Base-by-base conservation (phyloP, 306 rosid genomes). In the Pterocarpus santalinus region DNA sequence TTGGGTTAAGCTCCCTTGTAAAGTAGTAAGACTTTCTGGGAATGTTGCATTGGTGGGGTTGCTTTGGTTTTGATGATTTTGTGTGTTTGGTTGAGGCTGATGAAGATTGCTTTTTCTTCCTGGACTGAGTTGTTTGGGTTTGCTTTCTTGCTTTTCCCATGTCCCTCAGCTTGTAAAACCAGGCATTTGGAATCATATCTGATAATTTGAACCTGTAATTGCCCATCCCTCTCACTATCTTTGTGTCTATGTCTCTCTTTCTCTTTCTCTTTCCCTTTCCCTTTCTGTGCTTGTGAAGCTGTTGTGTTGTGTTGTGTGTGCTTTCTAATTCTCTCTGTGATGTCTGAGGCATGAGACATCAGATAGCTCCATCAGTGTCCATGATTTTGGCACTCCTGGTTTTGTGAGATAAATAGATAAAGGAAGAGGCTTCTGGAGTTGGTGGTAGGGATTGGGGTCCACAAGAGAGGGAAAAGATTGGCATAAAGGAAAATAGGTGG, bases 21-120 rank as follows among this genome's bases (percentile, higher is more conserved):
- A 95, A 91, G 85, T 95, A 82, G 85, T 95, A 89, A 38, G 99
- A 95, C 69, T 95, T 92, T 79, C 99, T 91, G 0, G 93, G 89
- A 39, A 28, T 86, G 63, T 11, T 36, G 63, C 14, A 38, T 17
- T 83, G 93, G 78, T 74, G 80, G 58, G 85, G 80, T 16, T 81
- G 92, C 33, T 81, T 79, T 60, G 83, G 82, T 75, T 84, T 82
- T 28, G 87, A 65, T 61, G 77, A 65, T 22, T 60, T 4, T 43
- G 47, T 43, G 9, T 47, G 69, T 56, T 86, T 65, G 39, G 79
- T 46, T 47, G 92, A 68, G n/a, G 88, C 13, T 17, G 81, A 44
- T 63, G 84, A 70, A 61, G 81, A 72, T n/a, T 87, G 85, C 4
- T 80, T 87, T 56, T 83, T 89, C 88, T 88, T 89, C 69, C 76